Evolutionary conservation across 768 basidiomycete genomes (phyloP).

Genomic region (Psilocybe sp.): DNA sequence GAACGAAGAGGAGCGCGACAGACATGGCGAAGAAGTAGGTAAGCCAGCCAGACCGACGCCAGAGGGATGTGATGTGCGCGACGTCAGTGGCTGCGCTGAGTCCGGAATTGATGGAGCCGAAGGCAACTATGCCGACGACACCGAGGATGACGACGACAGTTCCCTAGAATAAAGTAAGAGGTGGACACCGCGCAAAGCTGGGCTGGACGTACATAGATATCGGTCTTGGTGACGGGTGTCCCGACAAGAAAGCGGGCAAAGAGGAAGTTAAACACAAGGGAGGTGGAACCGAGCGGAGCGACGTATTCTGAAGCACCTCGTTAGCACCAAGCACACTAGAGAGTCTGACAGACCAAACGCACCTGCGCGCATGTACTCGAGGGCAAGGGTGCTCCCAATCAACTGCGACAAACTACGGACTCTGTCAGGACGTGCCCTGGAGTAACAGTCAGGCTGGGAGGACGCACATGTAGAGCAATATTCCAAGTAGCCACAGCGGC

Average conservation of each 20-base stretch:
- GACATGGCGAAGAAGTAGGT: constrained; percentile 83
- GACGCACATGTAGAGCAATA: constrained; percentile 88
- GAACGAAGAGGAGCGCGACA: constrained; percentile 59
- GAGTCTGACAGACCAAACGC: constrained; percentile 14
- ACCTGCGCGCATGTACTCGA: constrained; percentile 88
- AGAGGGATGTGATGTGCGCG: constrained; percentile 73
- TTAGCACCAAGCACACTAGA: neutral
- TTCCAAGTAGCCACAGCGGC: constrained; percentile 88
- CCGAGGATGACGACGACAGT: constrained; percentile 81
- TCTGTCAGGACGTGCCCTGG: constrained; percentile 22
- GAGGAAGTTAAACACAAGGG: constrained; percentile 94
- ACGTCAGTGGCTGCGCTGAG: constrained; percentile 73
- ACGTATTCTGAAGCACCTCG: constrained; percentile 70
- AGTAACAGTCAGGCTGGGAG: neutral
- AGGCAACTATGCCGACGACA: constrained; percentile 85
- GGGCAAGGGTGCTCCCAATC: constrained; percentile 82
- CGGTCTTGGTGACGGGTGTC: constrained; percentile 78
- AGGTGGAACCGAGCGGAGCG: constrained; percentile 90
- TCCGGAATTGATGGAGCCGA: constrained; percentile 82
- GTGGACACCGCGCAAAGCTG: neutral
- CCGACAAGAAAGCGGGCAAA: constrained; percentile 89
- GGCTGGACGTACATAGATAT: constrained; percentile 66
- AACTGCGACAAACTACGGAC: constrained; percentile 64
- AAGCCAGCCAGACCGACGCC: constrained; percentile 90
- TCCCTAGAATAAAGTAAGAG: constrained; percentile 44